Evolutionary conservation across 441 rosid genomes (phyloP).

Genomic region (Brassica hybrid): DNA sequence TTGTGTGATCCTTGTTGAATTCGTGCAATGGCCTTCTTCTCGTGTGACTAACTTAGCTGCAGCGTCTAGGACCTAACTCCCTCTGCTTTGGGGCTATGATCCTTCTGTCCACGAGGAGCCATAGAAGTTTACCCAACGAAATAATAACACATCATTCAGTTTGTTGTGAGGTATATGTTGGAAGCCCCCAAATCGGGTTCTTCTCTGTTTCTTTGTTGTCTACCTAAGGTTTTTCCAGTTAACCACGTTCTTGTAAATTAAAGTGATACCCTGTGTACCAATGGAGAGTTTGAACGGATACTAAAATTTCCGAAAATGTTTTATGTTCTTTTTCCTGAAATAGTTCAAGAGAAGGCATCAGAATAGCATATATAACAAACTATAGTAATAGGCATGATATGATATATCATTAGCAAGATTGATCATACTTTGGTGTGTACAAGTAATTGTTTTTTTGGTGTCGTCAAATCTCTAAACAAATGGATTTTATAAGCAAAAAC

Average conservation of each 20-base stretch:
- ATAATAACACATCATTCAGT: slow-evolving; percentile 31
- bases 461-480: not conserved
- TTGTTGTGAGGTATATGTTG: slow-evolving; percentile 29
- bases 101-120: slow-evolving; percentile 28
- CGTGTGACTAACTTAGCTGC: slow-evolving; percentile 35
- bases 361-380: not conserved
- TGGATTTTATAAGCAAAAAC: not conserved
- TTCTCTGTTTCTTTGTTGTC: slow-evolving; percentile 32
- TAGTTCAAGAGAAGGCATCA: not conserved
- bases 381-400: not conserved
- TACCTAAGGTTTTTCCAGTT: not conserved
- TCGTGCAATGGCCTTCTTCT: slow-evolving; percentile 29
- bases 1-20: slow-evolving; percentile 31
- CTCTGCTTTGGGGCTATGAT: slow-evolving; percentile 25
- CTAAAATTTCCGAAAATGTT: slow-evolving; percentile 6
- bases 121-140: slow-evolving; percentile 22
- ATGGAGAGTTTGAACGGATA: not conserved
- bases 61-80: slow-evolving; percentile 30
- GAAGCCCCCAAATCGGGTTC: slow-evolving; percentile 20
- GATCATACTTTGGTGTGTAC: not conserved
- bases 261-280: slow-evolving; percentile 16
- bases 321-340: slow-evolving; percentile 17
- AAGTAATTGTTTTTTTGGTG: not conserved
- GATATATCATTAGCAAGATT: not conserved
- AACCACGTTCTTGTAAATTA: slow-evolving; percentile 13